Conservation (phyloP, 768 basidiomycete species). For the Trametes coccinea region DNA sequence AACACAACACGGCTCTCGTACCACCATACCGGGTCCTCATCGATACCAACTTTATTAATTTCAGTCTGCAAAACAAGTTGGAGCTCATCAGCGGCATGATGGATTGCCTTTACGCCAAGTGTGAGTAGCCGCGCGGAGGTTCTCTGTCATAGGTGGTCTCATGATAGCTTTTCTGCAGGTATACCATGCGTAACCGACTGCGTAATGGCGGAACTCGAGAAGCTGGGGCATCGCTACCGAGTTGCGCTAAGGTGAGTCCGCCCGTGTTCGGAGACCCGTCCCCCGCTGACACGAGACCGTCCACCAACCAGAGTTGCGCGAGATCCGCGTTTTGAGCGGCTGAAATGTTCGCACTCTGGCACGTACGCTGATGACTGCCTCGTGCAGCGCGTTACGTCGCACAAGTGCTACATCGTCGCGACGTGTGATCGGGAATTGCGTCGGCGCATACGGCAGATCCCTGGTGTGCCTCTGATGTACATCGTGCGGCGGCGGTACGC, state of each 20-base stretch:
- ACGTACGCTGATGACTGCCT: conserved; percentile 99
- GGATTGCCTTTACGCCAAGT: conserved; percentile 98
- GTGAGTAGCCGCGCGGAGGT: conserved; percentile 43
- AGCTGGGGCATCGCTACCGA: conserved; percentile 93
- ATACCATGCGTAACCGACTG: conserved; percentile 99
- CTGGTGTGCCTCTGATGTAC: conserved; percentile 96
- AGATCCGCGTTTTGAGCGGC: conserved; percentile 94
- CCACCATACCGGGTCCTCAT: conserved; percentile 97
- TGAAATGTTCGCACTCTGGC: conserved; percentile 88
- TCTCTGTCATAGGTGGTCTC: conserved; percentile 13
- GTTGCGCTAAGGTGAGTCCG: conserved; percentile 82
- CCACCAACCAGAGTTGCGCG: conserved; percentile 75
- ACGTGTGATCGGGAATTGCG: conserved; percentile 97
- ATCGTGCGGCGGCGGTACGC: conserved; percentile 91
- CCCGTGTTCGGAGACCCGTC: not conserved
- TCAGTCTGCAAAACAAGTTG: conserved; percentile 95
- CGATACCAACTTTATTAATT: conserved; percentile 99
- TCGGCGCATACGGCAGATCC: conserved; percentile 86
- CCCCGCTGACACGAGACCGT: conserved; percentile 13
- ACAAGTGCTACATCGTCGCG: conserved; percentile 96
- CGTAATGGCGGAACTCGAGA: conserved; percentile 97
- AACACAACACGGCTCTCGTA: conserved; percentile 93
- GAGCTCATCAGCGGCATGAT: conserved; percentile 98
- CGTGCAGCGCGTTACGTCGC: conserved; percentile 91
- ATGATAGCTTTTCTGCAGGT: conserved; percentile 47